Evolutionary conservation across 73 alveolate species (phyloP), one percentile per base, ranked within the genome.

Genomic region (Tetrahymena borealis): DNA sequence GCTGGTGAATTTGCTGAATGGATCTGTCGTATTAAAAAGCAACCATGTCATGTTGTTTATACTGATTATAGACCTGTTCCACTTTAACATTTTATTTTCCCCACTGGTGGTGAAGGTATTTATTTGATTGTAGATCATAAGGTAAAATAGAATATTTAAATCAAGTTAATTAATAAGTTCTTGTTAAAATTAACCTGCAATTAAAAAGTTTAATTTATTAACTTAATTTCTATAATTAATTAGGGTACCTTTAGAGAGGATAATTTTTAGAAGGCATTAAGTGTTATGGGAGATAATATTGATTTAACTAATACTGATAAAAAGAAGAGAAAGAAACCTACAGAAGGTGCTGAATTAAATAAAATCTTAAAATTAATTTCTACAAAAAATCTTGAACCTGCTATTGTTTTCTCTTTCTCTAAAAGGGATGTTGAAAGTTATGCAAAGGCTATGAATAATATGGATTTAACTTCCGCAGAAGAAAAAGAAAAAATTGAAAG

Each of bases 1-100:
- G 99, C 99, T 32, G 94, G 99, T 94, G 99, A 99, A 90, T 99
- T 99, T 91, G 99, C 99, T 60, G 99, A 98, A 97, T 99, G 99
- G 99, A 97, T 99, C 28, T 97, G 98, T 78, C 94, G 96, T 91
- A 98, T 99, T 39, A 99, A 99, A 95, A 94, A 98, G 78, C 98
- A 98, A 91, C 99, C 99, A 24, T 99, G 99, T 95, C 99, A 97
- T 94, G 99, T 99, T 77, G 99, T 99, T 91, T 99, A 98, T 96
- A 99, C 99, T 20, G 99, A 99, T 94, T 97, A 96, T 93, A 95
- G 99, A 78, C 99, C 99, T 11, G 98, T 98, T 16, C 99, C 99
- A 1, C 96, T 99, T 31, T 98, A 98, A 92, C 99, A 99, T 96
- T 99, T 96, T 92, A 78, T 95, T 33, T 99, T 96, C 95, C 99